Conservation (phyloP, 345 rosid genomes). For the Microcos paniculata region DNA sequence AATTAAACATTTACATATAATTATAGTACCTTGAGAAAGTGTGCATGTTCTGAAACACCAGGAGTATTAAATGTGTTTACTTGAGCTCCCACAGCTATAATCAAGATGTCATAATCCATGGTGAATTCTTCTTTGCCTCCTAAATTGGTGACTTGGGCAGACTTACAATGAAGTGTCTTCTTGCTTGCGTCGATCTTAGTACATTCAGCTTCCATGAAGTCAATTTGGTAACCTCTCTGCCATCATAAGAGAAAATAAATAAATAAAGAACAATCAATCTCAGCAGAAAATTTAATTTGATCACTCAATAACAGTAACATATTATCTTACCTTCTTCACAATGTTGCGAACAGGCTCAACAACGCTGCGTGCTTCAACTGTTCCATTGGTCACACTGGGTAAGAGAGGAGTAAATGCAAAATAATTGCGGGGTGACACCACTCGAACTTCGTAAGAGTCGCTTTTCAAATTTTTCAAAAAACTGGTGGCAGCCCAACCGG, state of each 20-base stretch:
- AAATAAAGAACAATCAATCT: not conserved
- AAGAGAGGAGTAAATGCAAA: conserved; percentile 84
- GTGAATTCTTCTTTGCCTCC: conserved; percentile 54
- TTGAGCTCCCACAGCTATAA: conserved; percentile 70
- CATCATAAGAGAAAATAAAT: not conserved
- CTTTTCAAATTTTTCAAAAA: conserved; percentile 59
- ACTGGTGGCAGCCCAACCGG: conserved; percentile 83
- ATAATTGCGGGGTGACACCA: conserved; percentile 77
- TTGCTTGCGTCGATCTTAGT: conserved; percentile 52
- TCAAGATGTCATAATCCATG: conserved; percentile 66
- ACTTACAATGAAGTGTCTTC: conserved; percentile 54
- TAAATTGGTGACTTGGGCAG: conserved; percentile 34
- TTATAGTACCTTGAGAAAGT: conserved; percentile 56
- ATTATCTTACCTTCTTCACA: conserved; percentile 42
- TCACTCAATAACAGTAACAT: not conserved
- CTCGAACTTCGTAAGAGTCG: conserved; percentile 56
- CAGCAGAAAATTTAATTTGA: not conserved
- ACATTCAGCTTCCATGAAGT: conserved; percentile 74
- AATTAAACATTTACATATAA: not conserved
- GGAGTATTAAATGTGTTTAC: conserved; percentile 82
- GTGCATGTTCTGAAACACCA: conserved; percentile 69
- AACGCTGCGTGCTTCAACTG: conserved; percentile 85
- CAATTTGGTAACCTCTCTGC: conserved; percentile 52
- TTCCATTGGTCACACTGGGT: conserved; percentile 81
- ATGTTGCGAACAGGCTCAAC: conserved; percentile 77